phyloP scores from a whole-genome alignment of 2,329 filamentous ascomycete genomes.

The Ceratocystis destructans region DNA sequence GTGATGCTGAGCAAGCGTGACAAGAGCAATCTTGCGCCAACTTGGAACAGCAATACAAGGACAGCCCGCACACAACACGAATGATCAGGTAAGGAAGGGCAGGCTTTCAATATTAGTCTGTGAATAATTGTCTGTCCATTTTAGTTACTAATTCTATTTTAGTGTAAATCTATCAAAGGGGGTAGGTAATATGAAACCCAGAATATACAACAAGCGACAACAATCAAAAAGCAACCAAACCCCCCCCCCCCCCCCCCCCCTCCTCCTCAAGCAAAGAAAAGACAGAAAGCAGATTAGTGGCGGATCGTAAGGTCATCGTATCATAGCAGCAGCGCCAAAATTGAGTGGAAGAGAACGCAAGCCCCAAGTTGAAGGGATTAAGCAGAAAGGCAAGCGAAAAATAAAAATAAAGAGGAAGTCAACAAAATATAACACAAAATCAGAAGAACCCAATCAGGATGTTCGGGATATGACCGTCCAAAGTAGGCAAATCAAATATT shows the following conservation, averaged over 20 bases:
- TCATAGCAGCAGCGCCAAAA: not conserved
- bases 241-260: no score
- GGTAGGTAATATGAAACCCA: not conserved
- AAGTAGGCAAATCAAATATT: not conserved
- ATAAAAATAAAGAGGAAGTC: not conserved
- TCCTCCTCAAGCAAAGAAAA: not conserved
- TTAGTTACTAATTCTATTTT: not conserved
- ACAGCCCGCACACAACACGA: not conserved
- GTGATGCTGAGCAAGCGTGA: conserved; percentile 3
- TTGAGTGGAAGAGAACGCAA: not conserved
- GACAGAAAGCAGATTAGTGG: not conserved
- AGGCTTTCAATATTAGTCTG: no score
- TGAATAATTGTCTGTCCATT: not conserved
- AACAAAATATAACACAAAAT: not conserved
- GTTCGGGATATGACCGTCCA: no score
- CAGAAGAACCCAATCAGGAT: no score
- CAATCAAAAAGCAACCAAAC: not conserved
- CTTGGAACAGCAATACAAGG: not conserved
- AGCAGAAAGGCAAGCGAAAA: not conserved
- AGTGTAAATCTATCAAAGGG: not conserved
- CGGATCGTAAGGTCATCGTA: not conserved
- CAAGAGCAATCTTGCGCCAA: not conserved
- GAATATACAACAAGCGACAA: not conserved
- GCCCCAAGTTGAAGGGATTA: not conserved
- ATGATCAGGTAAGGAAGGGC: not conserved